Base-by-base conservation (phyloP, 1,284 basidiomycete species). In the Neotropicomus parvogracilis region DNA sequence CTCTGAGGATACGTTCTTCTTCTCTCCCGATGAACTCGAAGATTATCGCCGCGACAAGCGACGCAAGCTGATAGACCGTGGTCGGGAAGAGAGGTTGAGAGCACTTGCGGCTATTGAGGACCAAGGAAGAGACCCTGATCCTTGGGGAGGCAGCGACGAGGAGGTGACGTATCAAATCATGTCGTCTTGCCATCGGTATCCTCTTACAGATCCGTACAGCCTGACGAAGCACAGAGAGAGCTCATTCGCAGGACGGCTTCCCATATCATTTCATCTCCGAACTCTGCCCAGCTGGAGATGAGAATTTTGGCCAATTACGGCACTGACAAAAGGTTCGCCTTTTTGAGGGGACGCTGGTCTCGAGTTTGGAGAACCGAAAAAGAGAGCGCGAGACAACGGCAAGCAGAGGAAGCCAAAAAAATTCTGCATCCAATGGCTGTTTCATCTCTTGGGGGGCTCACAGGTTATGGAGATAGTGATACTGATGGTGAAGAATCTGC, bases 271-370 rank as follows among this genome's bases (percentile, higher is more conserved):
- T 68, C 75, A 4, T 87, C 90, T 0, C 80, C 82, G 4, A 91
- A 93, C 58, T 76, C 87, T 6, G 78, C 81, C 0, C 79, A 89
- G 52, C 74, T 94, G 13, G 89, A 92, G 66, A 83, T 91, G 76
- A 80, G 89, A n/a, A 93, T 95, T 51, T 70, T 94, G 5, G 83
- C 91, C 6, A 91, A 94, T 57, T 81, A 94, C 58, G 83, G 88
- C 0, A 70, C 63, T 54, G 91, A 83, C 62, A 72, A 60, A 57
- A 74, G 76, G 26, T 93, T 95, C 60, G 79, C 83, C 0, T 95
- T 94, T 63, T 66, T 95, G 31, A 76, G 81, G 16, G 90, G 89
- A 1, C 71, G 85, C 26, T 92, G 85, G 81, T 72, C 73, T 40
- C 65, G 70, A 3, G 71, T 75, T 4, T 93, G 91, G 91, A 65